Percentiles rank a stretch among this genome's conserved stretches.
Conservation (phyloP, 441 rosid genomes). For the Jatropha multifida region DNA sequence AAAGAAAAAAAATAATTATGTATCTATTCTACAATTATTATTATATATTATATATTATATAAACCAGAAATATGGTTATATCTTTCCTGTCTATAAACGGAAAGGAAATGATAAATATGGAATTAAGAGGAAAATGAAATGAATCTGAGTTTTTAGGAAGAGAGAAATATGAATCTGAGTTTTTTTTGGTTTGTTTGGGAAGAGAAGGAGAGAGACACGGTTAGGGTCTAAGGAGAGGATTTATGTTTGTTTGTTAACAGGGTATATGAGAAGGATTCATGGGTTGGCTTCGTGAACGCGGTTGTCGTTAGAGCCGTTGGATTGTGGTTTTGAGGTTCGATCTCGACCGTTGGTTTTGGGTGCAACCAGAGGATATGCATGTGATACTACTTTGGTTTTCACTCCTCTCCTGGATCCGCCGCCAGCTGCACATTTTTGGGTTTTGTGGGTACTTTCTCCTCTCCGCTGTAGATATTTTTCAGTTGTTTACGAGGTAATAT, state of each 20-base stretch:
- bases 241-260: conserved; percentile 32
- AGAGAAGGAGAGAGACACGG: conserved; percentile 20
- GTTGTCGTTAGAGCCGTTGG: conserved; percentile 45
- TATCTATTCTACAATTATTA: not conserved
- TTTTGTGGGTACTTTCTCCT: not conserved
- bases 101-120: not conserved
- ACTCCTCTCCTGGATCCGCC: conserved; percentile 45
- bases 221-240: conserved; percentile 45
- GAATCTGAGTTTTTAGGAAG: not conserved
- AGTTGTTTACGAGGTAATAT: not conserved
- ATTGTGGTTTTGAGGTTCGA: conserved; percentile 24
- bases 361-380: conserved; percentile 23
- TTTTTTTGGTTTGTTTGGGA: not conserved
- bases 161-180: conserved; percentile 15
- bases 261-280: conserved; percentile 25
- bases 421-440: conserved; percentile 33
- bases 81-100: not conserved
- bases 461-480: conserved; percentile 2
- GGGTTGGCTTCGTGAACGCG: conserved; percentile 42
- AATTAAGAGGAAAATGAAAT: not conserved
- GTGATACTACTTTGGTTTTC: conserved; percentile 24
- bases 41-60: not conserved
- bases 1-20: not conserved
- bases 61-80: not conserved
- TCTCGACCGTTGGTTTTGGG: conserved; percentile 40